Conservation (phyloP, 345 rosid species). For the Melaleuca alternifolia region DNA sequence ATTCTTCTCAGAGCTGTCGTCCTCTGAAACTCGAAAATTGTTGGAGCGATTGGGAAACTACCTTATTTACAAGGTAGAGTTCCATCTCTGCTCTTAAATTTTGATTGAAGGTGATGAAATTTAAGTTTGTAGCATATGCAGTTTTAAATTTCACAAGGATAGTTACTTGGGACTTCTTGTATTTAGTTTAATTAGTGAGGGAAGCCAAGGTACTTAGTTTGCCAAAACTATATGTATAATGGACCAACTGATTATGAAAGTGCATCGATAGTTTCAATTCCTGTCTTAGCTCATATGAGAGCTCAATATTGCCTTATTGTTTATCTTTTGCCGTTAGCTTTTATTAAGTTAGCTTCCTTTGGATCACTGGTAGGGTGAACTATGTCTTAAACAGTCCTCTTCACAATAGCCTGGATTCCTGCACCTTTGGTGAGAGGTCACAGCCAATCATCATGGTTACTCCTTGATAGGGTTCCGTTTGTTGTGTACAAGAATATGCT, state of each 20-base stretch:
- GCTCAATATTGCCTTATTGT: not conserved
- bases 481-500: not conserved
- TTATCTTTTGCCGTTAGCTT: not conserved
- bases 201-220: not conserved
- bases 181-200: not conserved
- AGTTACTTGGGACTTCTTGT: not conserved
- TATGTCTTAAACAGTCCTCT: not conserved
- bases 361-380: not conserved
- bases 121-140: not conserved
- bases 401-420: not conserved
- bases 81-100: not conserved
- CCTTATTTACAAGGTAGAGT: conserved; percentile 87
- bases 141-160: not conserved
- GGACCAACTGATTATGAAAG: not conserved
- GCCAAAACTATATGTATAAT: not conserved
- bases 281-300: not conserved
- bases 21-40: conserved; percentile 71
- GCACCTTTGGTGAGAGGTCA: not conserved
- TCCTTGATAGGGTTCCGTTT: not conserved
- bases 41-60: conserved; percentile 88
- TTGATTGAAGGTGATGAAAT: not conserved
- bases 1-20: conserved; percentile 71
- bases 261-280: not conserved
- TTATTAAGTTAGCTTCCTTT: not conserved
- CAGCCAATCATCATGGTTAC: not conserved